These are phyloP conservation scores for Alliaria petiolata DNA, from an alignment of 345 rosid species.

Conservation along the genomic window DNA sequence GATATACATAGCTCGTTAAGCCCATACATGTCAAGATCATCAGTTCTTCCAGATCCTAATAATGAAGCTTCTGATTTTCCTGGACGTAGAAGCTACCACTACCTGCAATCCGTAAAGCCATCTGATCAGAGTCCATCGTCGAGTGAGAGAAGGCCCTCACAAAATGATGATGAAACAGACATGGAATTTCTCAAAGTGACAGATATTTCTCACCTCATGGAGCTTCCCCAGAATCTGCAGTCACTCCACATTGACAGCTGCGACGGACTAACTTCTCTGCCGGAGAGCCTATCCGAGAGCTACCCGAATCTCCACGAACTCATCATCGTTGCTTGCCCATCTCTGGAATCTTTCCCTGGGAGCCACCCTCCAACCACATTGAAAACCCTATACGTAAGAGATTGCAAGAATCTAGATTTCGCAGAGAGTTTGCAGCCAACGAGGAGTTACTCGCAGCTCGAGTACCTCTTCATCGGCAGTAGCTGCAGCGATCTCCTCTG, in stretches of 20 bases:
- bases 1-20: not conserved
- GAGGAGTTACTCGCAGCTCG: constrained; percentile 26
- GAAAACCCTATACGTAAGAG: constrained; percentile 30
- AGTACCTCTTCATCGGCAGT: constrained; percentile 29
- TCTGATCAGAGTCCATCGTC: not conserved
- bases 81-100: constrained; percentile 1
- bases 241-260: constrained; percentile 35
- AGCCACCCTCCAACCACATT: constrained; percentile 22
- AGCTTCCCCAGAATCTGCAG: constrained; percentile 28
- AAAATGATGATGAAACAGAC: constrained; percentile 11
- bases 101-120: not conserved
- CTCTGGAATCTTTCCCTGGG: constrained; percentile 26
- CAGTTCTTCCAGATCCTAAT: not conserved
- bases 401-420: constrained; percentile 35
- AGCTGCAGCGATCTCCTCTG: constrained; percentile 32
- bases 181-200: constrained; percentile 26
- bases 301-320: constrained; percentile 29
- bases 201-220: constrained; percentile 34
- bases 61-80: not conserved
- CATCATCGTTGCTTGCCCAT: constrained; percentile 23
- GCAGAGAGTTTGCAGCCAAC: constrained; percentile 20
- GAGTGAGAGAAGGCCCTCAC: not conserved
- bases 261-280: constrained; percentile 20
- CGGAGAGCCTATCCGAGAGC: constrained; percentile 16
- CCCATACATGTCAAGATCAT: not conserved